Conservation (phyloP, 306 rosid species). For the Acmispon strigosus region DNA sequence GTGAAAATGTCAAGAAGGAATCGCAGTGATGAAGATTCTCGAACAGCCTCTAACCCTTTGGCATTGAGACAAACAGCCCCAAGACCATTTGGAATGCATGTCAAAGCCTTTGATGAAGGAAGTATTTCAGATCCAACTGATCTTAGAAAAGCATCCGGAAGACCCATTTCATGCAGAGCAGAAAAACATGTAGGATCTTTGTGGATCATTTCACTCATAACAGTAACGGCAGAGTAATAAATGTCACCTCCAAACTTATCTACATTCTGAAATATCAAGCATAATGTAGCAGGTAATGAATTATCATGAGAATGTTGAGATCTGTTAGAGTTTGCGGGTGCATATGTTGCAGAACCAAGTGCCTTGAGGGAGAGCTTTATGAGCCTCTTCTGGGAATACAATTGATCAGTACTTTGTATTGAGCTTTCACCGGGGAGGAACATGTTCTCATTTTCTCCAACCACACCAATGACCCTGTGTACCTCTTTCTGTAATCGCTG, state of each 20-base stretch:
- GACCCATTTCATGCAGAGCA: conserved; percentile 88
- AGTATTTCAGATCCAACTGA: conserved; percentile 71
- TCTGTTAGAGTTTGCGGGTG: conserved; percentile 60
- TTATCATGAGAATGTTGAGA: conserved; percentile 60
- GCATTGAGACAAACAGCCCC: conserved; percentile 97
- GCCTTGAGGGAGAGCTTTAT: conserved; percentile 91
- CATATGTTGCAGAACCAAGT: conserved; percentile 90
- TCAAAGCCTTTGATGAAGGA: conserved; percentile 91
- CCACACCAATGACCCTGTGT: conserved; percentile 65
- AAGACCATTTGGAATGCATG: conserved; percentile 93
- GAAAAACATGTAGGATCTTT: conserved; percentile 91
- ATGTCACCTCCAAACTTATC: conserved; percentile 94
- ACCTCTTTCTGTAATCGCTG: conserved; percentile 88
- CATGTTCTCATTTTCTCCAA: conserved; percentile 38
- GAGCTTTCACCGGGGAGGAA: conserved; percentile 70
- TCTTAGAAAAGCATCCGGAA: conserved; percentile 80
- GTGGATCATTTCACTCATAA: conserved; percentile 95
- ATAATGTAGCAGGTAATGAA: conserved; percentile 65
- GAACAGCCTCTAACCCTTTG: conserved; percentile 88
- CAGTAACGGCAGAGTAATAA: conserved; percentile 90
- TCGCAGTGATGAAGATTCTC: conserved; percentile 62
- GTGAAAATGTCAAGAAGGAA: conserved; percentile 87
- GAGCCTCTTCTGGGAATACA: conserved; percentile 81
- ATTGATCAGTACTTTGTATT: conserved; percentile 52
- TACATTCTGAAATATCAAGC: conserved; percentile 58